A percentile compares a stretch with the other conserved stretches of the same genome.
phyloP scores from a whole-genome alignment of 2,329 filamentous ascomycete genomes.

The Botrytis sinoallii region DNA sequence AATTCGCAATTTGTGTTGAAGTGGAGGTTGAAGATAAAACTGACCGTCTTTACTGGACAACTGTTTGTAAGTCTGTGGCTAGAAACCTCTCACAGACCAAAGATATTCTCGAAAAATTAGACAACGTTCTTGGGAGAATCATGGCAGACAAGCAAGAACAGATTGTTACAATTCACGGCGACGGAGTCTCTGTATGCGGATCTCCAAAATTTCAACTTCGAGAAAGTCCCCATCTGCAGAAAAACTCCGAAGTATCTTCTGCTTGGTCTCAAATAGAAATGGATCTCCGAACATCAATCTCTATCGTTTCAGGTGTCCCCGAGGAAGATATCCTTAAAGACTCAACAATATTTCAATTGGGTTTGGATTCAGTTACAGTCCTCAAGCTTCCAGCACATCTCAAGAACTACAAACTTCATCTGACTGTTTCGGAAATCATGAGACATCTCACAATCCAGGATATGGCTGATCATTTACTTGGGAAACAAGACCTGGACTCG shows the following conservation, averaged over 20 bases:
- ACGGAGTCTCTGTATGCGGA: constrained; percentile 62
- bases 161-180: constrained; percentile 52
- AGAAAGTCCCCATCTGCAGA: not conserved
- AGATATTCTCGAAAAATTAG: constrained; percentile 56
- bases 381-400: constrained; percentile 78
- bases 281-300: constrained; percentile 48
- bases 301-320: constrained; percentile 59
- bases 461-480: constrained; percentile 51
- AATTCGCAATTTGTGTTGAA: constrained; percentile 81
- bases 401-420: constrained; percentile 56
- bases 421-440: constrained; percentile 71
- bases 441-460: constrained; percentile 60
- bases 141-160: constrained; percentile 47
- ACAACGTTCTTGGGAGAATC: constrained; percentile 57
- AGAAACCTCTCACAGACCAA: constrained; percentile 47
- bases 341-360: constrained; percentile 75
- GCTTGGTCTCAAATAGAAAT: constrained; percentile 37
- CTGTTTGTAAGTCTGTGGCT: constrained; percentile 62
- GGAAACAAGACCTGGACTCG: constrained; percentile 10
- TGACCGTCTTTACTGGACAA: constrained; percentile 61
- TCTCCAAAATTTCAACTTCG: constrained; percentile 46
- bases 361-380: constrained; percentile 86
- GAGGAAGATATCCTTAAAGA: constrained; percentile 54
- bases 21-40: constrained; percentile 58
- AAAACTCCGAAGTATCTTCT: not conserved